Evolutionary conservation across 768 basidiomycete genomes (phyloP).

Genomic region (Russula lepida): DNA sequence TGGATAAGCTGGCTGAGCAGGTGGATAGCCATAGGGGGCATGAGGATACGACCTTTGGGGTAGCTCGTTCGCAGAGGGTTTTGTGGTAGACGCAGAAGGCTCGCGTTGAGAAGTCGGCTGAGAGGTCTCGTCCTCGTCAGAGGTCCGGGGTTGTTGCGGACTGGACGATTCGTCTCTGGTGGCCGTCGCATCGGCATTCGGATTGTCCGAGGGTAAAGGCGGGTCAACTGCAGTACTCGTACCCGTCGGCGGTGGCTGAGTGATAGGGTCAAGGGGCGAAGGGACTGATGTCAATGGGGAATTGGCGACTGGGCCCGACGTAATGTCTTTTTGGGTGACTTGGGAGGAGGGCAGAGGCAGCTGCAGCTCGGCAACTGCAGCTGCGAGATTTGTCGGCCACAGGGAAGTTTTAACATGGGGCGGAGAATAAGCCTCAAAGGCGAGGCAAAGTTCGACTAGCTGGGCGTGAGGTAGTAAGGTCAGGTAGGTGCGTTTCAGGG

Average conservation of each 20-base stretch:
- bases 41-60: constrained; percentile 36
- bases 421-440: constrained; percentile 61
- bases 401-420: constrained; percentile 53
- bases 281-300: constrained; percentile 18
- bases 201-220: neutral
- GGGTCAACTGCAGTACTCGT: neutral
- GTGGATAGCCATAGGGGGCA: constrained; percentile 46
- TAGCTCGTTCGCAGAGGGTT: neutral
- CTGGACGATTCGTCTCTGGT: neutral
- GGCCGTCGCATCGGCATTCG: neutral
- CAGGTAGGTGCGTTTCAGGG: constrained; percentile 67
- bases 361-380: constrained; percentile 47
- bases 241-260: constrained; percentile 21
- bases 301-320: constrained; percentile 19
- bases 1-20: constrained; percentile 42
- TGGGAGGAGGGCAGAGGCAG: constrained; percentile 20
- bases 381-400: constrained; percentile 65
- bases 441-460: constrained; percentile 72
- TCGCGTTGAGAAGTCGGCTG: neutral
- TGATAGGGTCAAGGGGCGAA: constrained; percentile 13
- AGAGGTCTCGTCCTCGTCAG: neutral
- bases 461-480: constrained; percentile 57
- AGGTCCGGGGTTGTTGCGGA: neutral
- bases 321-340: constrained; percentile 18
- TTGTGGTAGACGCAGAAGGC: neutral